These are phyloP conservation scores for Phytophthora lateralis DNA, from an alignment of 352 stramenopile species.

Conservation along the genomic window DNA sequence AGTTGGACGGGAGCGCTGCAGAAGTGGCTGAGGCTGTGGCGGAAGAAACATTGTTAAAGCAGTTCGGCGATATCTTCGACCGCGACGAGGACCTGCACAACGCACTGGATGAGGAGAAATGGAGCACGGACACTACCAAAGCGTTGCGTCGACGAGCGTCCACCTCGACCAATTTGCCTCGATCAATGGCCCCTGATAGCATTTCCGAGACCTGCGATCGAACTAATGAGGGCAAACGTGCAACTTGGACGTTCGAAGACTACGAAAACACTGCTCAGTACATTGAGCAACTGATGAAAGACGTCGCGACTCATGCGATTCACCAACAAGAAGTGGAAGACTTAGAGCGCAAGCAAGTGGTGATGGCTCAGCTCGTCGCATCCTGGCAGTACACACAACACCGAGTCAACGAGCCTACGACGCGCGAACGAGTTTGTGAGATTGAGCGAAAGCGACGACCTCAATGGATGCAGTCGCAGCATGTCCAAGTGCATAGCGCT, in stretches of 20 bases:
- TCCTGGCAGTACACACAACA: constrained; percentile 42
- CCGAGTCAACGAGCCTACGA: constrained; percentile 8
- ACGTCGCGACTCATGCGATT: constrained; percentile 28
- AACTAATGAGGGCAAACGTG: constrained; percentile 5
- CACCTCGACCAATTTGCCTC: constrained; percentile 24
- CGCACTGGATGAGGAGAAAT: constrained; percentile 58
- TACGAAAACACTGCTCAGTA: constrained; percentile 56
- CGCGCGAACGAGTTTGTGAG: constrained; percentile 9
- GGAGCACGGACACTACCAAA: constrained; percentile 40
- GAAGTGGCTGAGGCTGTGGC: constrained; percentile 19
- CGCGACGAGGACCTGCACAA: constrained; percentile 47
- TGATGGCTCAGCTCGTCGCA: constrained; percentile 25
- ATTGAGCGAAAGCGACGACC: constrained; percentile 28
- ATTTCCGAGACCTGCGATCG: background rate
- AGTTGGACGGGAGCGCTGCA: constrained; percentile 16
- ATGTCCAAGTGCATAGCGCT: constrained; percentile 27
- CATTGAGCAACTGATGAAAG: constrained; percentile 54
- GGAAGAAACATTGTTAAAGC: constrained; percentile 42
- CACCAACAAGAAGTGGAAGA: constrained; percentile 9
- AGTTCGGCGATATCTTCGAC: constrained; percentile 54
- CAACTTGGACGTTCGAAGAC: constrained; percentile 44
- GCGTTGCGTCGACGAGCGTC: constrained; percentile 16
- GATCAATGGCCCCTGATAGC: constrained; percentile 12
- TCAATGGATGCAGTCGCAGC: constrained; percentile 50
- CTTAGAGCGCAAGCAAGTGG: constrained; percentile 6